A percentile compares a stretch with the other conserved stretches of the same genome.
Conservation (phyloP, 2,329 filamentous ascomycete species). For the Monilinia fructigena region DNA sequence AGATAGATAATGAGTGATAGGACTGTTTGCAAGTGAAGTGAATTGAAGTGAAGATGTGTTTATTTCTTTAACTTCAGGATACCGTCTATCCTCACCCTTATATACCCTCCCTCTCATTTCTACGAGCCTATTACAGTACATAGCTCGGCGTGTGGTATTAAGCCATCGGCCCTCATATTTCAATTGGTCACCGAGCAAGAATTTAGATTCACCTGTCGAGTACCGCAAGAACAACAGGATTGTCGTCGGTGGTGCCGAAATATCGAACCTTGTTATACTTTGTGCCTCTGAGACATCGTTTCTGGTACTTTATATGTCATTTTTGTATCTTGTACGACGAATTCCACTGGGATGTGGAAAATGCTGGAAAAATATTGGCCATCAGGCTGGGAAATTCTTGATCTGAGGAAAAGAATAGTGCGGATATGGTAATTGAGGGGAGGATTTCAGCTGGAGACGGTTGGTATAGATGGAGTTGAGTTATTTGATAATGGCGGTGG, state of each 20-base stretch:
- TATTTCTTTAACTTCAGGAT: neutral
- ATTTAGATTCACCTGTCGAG: neutral
- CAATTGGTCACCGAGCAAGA: neutral
- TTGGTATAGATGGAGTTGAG: neutral
- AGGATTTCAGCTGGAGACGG: neutral
- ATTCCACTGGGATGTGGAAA: neutral
- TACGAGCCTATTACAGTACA: neutral
- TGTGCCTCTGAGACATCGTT: neutral
- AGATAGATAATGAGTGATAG: neutral
- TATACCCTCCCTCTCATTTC: neutral
- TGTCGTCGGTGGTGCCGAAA: conserved; percentile 4
- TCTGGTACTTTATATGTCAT: neutral
- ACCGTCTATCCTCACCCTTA: neutral
- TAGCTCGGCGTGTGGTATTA: neutral
- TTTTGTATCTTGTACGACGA: neutral
- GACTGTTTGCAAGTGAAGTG: neutral
- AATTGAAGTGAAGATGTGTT: neutral
- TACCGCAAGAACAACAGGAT: neutral
- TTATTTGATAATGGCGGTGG: too few species aligned
- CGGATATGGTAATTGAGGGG: neutral
- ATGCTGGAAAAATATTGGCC: neutral
- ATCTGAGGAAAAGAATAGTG: too few species aligned
- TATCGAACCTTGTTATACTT: conserved; percentile 9
- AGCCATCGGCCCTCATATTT: conserved; percentile 6
- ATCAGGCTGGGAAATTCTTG: neutral